A percentile compares a stretch with the other conserved stretches of the same genome.
Conservation (phyloP, 305 asterid species). For the Striga hermonthica region DNA sequence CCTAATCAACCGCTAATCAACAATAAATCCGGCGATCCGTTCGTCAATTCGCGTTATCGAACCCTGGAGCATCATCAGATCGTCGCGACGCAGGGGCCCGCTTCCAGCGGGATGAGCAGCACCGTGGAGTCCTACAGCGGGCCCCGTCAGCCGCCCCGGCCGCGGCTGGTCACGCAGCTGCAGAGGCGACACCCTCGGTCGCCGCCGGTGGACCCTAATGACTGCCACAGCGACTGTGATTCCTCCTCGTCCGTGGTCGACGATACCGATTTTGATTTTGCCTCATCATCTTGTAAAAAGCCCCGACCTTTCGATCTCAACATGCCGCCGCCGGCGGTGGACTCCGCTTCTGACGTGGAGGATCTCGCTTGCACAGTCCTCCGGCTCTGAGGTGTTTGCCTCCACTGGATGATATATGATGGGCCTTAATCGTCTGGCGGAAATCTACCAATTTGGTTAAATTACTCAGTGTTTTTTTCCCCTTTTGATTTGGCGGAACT, state of each 20-base stretch:
- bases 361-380: conserved; percentile 62
- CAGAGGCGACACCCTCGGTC: conserved; percentile 42
- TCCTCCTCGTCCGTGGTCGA: conserved; percentile 64
- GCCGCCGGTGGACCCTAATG: conserved; percentile 51
- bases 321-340: conserved; percentile 58
- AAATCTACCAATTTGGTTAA: conserved; percentile 34
- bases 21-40: conserved; percentile 31
- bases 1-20: conserved; percentile 35
- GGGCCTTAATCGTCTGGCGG: conserved; percentile 31
- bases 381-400: conserved; percentile 45
- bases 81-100: conserved; percentile 44
- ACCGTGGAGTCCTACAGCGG: conserved; percentile 57
- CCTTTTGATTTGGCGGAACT: conserved; percentile 26
- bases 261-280: conserved; percentile 46
- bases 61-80: conserved; percentile 33
- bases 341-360: conserved; percentile 39
- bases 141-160: conserved; percentile 39
- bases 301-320: conserved; percentile 55
- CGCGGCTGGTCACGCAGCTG: conserved; percentile 28
- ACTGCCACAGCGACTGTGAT: conserved; percentile 59
- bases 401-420: conserved; percentile 19
- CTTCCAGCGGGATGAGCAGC: conserved; percentile 53
- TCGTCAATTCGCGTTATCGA: conserved; percentile 36
- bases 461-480: conserved; percentile 34
- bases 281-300: conserved; percentile 44